phyloP scores from a whole-genome alignment of 1,284 basidiomycete genomes.

The Cryptococcus sp. region DNA sequence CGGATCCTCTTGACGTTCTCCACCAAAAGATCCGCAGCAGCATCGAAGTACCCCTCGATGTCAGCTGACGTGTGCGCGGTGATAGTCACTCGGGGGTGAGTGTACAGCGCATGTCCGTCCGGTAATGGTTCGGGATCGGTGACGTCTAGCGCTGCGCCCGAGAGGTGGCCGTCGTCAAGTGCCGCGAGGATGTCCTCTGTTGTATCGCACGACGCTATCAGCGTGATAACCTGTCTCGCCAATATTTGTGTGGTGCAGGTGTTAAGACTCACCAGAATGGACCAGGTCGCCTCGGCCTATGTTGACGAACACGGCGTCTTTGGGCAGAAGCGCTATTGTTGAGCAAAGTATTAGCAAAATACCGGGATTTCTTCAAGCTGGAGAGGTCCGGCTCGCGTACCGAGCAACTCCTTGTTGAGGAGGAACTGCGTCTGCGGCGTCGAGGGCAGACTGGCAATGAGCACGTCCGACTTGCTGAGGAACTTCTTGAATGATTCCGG shows the following conservation, averaged over 20 bases:
- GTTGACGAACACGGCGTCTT: constrained; percentile 50
- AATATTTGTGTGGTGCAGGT: background rate
- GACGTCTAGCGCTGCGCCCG: constrained; percentile 49
- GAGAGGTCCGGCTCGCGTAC: constrained; percentile 18
- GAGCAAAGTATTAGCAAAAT: background rate
- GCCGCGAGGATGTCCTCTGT: constrained; percentile 43
- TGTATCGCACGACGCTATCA: constrained; percentile 2
- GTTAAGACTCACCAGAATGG: constrained; percentile 34
- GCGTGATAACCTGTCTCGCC: background rate
- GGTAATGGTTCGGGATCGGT: constrained; percentile 54
- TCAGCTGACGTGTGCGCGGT: constrained; percentile 49
- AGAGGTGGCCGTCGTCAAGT: constrained; percentile 34
- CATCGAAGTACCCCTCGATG: constrained; percentile 42
- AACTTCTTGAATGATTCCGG: constrained; percentile 40
- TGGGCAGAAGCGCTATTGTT: constrained; percentile 30
- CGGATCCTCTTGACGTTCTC: constrained; percentile 48
- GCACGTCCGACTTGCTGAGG: constrained; percentile 39
- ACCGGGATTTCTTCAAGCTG: background rate
- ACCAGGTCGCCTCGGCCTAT: constrained; percentile 52
- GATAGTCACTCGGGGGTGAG: constrained; percentile 47
- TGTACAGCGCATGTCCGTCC: constrained; percentile 41
- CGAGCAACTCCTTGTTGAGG: constrained; percentile 37
- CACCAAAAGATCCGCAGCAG: constrained; percentile 47
- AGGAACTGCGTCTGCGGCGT: constrained; percentile 42
- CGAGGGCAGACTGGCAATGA: constrained; percentile 47